Evolutionary conservation across 1,284 basidiomycete species (phyloP).

Genomic region (Ceraceosorus guamensis): DNA sequence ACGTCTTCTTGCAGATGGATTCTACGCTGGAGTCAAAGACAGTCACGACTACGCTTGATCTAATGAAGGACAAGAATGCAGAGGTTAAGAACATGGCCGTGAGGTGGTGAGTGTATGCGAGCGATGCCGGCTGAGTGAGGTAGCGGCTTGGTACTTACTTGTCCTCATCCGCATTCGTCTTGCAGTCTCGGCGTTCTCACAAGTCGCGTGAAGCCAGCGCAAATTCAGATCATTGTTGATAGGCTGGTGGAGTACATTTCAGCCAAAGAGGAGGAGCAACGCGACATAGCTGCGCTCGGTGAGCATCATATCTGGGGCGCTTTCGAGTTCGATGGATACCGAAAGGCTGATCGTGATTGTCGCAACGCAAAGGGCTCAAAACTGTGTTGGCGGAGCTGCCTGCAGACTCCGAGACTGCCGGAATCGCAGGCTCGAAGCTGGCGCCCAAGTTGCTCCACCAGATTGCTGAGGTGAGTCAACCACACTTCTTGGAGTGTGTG

Average conservation of each 20-base stretch:
- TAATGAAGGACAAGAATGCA: conserved; percentile 86
- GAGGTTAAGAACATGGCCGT: conserved; percentile 98
- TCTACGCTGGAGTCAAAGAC: conserved; percentile 53
- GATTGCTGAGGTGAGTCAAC: conserved; percentile 47
- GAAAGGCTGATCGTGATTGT: too few relatives aligned
- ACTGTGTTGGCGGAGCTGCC: conserved; percentile 86
- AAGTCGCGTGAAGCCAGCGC: conserved; percentile 70
- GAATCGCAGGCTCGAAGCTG: conserved; percentile 72
- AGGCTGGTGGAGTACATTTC: conserved; percentile 75
- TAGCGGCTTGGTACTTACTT: too few relatives aligned
- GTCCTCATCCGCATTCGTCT: too few relatives aligned
- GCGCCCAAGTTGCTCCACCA: conserved; percentile 71
- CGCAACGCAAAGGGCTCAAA: conserved; percentile 61
- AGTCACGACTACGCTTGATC: conserved; percentile 67
- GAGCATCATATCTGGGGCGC: too few relatives aligned
- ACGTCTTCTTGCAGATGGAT: too few relatives aligned
- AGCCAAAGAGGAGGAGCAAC: conserved; percentile 76
- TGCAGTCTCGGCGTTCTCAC: conserved; percentile 72
- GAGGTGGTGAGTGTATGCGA: conserved; percentile 62
- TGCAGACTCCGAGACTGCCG: conserved; percentile 67
- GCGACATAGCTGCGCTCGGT: conserved; percentile 78
- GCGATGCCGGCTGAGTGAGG: too few relatives aligned
- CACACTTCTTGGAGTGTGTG: conserved; percentile 13
- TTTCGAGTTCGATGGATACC: too few relatives aligned
- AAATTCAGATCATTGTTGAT: conserved; percentile 79